Base-by-base conservation (phyloP, 108 stramenopile species). In the Stephanodiscus minutulus region DNA sequence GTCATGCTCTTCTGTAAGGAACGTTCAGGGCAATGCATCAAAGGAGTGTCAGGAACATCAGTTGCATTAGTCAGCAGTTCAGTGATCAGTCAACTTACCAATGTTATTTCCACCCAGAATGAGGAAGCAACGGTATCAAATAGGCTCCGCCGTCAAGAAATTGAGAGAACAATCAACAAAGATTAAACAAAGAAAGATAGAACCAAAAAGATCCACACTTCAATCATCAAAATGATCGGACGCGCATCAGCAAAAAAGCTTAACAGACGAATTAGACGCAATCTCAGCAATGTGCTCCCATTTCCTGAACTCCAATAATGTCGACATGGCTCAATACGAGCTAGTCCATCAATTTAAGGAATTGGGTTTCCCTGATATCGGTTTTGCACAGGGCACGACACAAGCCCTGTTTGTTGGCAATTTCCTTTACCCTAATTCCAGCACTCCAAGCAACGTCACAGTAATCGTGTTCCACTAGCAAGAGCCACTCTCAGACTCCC, bases 401-500 rank as follows among this genome's bases (percentile, higher is more conserved):
- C 68, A 69, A 46, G 56, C 36, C 28, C 18, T 69, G 1, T 58
- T 11, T 2, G 2, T 12, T n/a, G 39, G 68, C 17, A 3, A 57
- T 1, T 59, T 69, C 56, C 1, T 25, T 7, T 69, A 69, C 57
- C 7, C 2, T 5, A 41, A 21, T 8, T n/a, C 20, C 1, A 41
- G 55, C 17, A n/a, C 55, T 3, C 68, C 68, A 57, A 69, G 68
- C 39, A 69, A n/a, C n/a, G n/a, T n/a, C n/a, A n/a, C n/a, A n/a
- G n/a, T n/a, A n/a, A n/a, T n/a, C n/a, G n/a, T n/a, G n/a, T n/a
- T n/a, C n/a, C n/a, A n/a, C n/a, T n/a, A n/a, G n/a, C n/a, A n/a
- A n/a, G n/a, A n/a, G n/a, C n/a, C n/a, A n/a, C n/a, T n/a, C n/a
- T n/a, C n/a, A n/a, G n/a, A n/a, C n/a, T n/a, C n/a, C n/a, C n/a